Conservation (phyloP, 225 moss, liverwort and hornwort genomes). For the Thuidium tamariscinum region DNA sequence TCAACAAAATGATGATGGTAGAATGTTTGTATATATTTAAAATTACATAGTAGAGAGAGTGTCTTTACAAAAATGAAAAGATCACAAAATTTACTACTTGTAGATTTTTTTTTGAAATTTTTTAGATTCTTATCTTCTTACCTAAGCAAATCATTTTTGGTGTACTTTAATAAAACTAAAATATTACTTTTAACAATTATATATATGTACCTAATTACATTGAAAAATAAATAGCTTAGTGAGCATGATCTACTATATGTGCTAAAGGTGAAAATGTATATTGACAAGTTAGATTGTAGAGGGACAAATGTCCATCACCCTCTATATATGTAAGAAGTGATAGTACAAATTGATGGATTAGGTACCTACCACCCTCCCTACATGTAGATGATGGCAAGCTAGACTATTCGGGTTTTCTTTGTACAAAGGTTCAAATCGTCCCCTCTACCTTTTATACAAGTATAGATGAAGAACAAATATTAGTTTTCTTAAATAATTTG, state of each 20-base stretch:
- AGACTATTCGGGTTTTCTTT: background rate
- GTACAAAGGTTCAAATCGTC: background rate
- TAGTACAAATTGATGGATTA: accelerated
- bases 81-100: background rate
- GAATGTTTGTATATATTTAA: background rate
- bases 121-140: background rate
- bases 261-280: accelerated
- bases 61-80: background rate
- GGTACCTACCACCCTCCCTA: accelerated
- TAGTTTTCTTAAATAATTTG: background rate
- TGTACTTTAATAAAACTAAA: background rate
- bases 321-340: background rate
- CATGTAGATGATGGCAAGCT: accelerated
- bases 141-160: background rate
- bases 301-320: accelerated
- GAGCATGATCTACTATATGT: accelerated
- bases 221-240: accelerated
- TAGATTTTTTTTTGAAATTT: accelerated
- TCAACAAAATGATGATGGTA: background rate
- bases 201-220: background rate
- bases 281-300: background rate
- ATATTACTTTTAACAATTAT: accelerated
- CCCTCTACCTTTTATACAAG: background rate
- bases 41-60: background rate
- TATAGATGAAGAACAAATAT: background rate